These are phyloP conservation scores for Diaporthe sp. DNA, from an alignment of 2,329 filamentous ascomycete genomes.

Conservation along the genomic window DNA sequence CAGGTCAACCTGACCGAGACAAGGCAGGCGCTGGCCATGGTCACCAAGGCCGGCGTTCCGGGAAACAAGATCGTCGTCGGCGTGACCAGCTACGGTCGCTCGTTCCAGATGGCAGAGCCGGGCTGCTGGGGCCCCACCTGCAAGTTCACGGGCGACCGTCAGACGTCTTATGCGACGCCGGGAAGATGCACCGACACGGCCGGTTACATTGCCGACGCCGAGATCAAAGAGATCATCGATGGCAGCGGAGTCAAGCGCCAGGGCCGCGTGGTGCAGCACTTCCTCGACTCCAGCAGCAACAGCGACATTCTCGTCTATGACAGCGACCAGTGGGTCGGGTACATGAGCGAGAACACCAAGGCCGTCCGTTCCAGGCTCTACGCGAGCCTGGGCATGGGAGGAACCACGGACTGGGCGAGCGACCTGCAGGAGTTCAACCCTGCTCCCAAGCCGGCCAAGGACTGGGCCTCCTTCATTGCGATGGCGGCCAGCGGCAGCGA, in stretches of 20 bases:
- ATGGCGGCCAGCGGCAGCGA: no score
- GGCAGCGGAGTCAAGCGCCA: conserved; percentile 12
- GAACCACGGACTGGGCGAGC: conserved; percentile 48
- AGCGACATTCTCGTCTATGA: conserved; percentile 42
- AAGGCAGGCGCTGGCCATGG: conserved; percentile 44
- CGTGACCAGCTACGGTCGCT: conserved; percentile 19
- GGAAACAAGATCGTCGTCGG: conserved; percentile 1
- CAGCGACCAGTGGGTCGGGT: conserved; percentile 42
- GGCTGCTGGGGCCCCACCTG: not conserved
- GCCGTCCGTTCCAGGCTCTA: conserved; percentile 39
- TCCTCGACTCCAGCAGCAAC: conserved; percentile 38
- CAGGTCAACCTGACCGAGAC: conserved; percentile 46
- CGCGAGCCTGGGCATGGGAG: conserved; percentile 40
- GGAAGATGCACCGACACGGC: conserved; percentile 54
- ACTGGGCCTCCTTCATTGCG: not conserved
- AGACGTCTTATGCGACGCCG: not conserved
- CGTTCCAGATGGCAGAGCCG: not conserved
- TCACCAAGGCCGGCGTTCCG: conserved; percentile 4
- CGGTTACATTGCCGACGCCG: conserved; percentile 56
- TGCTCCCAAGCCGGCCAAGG: not conserved
- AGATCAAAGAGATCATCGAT: conserved; percentile 53
- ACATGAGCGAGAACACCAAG: conserved; percentile 42
- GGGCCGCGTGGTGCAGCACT: conserved; percentile 36
- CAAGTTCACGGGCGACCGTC: conserved; percentile 42
- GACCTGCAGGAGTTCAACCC: conserved; percentile 43